phyloP scores from a whole-genome alignment of 352 stramenopile genomes.

The Phytopythium kandeliae region DNA sequence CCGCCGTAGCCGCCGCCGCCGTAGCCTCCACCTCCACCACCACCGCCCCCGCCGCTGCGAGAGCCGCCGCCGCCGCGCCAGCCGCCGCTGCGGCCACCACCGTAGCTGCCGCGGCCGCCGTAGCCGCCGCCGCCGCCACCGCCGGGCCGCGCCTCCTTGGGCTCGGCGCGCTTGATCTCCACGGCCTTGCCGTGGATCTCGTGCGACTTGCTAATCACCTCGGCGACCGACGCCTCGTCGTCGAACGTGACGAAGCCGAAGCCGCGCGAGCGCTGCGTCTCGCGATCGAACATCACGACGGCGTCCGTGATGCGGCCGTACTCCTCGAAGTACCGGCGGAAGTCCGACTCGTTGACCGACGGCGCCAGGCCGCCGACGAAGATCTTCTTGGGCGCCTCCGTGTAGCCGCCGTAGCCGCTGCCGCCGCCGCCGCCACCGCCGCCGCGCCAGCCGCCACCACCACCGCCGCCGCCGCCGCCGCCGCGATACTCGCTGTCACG shows the following conservation, averaged over 20 bases:
- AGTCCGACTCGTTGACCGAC: slow-evolving; percentile 86
- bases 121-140: slow-evolving; percentile 21
- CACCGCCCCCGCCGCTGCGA: slow-evolving; percentile 17
- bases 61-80: slow-evolving; percentile 19
- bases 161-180: slow-evolving; percentile 86
- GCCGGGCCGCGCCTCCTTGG: slow-evolving; percentile 55
- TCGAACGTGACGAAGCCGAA: slow-evolving; percentile 94
- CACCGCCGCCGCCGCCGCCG: slow-evolving; percentile 17
- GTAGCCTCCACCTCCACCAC: no score
- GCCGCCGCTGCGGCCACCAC: slow-evolving; percentile 10
- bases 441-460: slow-evolving; percentile 2
- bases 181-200: slow-evolving; percentile 90
- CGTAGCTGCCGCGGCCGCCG: slow-evolving; percentile 17
- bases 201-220: slow-evolving; percentile 86
- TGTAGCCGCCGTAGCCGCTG: slow-evolving; percentile 20
- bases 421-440: slow-evolving; percentile 10
- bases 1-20: slow-evolving; percentile 22
- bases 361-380: slow-evolving; percentile 89
- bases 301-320: slow-evolving; percentile 89
- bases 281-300: slow-evolving; percentile 92
- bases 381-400: slow-evolving; percentile 86
- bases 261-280: slow-evolving; percentile 86
- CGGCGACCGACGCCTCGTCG: slow-evolving; percentile 81
- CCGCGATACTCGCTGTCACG: slow-evolving; percentile 43
- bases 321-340: slow-evolving; percentile 89